Evolutionary conservation across 2,329 filamentous ascomycete species (phyloP).

Genomic region (Lasiodiplodia citricola): DNA sequence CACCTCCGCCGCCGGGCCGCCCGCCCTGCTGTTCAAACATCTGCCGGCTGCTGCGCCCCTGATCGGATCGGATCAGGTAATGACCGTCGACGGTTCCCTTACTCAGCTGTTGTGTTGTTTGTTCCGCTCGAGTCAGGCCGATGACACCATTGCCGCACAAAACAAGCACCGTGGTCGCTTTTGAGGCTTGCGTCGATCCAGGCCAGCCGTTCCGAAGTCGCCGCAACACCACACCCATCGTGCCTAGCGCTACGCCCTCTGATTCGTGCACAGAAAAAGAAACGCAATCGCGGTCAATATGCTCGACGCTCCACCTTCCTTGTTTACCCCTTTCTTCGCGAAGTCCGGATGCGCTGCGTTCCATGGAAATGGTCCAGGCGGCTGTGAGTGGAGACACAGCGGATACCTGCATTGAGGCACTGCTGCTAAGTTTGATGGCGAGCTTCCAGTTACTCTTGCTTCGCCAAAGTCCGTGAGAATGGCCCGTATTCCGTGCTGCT

Average conservation of each 20-base stretch:
- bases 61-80: neutral
- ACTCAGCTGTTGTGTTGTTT: neutral
- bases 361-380: neutral
- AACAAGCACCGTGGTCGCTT: neutral
- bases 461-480: neutral
- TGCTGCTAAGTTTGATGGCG: neutral
- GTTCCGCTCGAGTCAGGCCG: neutral
- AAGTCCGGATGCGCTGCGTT: neutral
- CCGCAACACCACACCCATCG: neutral
- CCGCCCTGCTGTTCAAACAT: neutral
- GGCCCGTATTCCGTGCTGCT: neutral
- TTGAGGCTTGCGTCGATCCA: neutral
- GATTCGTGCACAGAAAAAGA: neutral
- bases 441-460: neutral
- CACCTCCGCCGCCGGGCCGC: neutral
- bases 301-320: slow-evolving; percentile 4
- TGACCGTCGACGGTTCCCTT: neutral
- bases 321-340: neutral
- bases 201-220: neutral
- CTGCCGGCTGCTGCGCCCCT: neutral
- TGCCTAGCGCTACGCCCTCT: neutral
- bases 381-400: neutral
- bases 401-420: neutral
- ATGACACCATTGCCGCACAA: neutral
- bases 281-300: neutral